Conservation (phyloP, 177 flowering plant genomes). For the Vitis hybrid region DNA sequence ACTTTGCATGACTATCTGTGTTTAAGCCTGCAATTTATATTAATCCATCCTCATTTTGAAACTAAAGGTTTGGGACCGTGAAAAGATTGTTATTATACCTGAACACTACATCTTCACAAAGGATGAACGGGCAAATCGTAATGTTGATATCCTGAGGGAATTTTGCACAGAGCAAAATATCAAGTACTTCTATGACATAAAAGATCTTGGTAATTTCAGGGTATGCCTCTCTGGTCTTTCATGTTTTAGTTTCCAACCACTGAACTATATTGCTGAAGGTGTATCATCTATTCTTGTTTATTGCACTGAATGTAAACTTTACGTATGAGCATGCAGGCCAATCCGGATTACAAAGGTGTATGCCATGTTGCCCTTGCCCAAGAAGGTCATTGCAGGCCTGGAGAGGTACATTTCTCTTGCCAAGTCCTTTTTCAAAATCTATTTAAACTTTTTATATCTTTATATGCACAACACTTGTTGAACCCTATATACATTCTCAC, state of each 20-base stretch:
- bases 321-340: constrained; percentile 53
- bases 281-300: background rate
- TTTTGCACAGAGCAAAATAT: constrained; percentile 86
- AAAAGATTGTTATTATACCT: constrained; percentile 93
- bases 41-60: background rate
- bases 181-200: constrained; percentile 96
- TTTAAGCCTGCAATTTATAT: background rate
- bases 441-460: background rate
- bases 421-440: background rate
- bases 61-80: constrained; percentile 95
- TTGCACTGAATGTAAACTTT: constrained; percentile 1
- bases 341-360: constrained; percentile 98
- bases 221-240: constrained; percentile 27
- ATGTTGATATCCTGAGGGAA: constrained; percentile 94
- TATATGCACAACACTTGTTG: background rate
- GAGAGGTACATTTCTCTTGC: constrained; percentile 66
- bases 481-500: constrained; percentile 8
- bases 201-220: constrained; percentile 83
- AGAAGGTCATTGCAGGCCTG: constrained; percentile 99
- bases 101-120: constrained; percentile 96
- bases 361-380: constrained; percentile 98
- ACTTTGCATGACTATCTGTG: no score
- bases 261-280: background rate
- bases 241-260: background rate
- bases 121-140: constrained; percentile 95